phyloP scores from a whole-genome alignment of 164 flowering plant species.

The Umbellularia californica region DNA sequence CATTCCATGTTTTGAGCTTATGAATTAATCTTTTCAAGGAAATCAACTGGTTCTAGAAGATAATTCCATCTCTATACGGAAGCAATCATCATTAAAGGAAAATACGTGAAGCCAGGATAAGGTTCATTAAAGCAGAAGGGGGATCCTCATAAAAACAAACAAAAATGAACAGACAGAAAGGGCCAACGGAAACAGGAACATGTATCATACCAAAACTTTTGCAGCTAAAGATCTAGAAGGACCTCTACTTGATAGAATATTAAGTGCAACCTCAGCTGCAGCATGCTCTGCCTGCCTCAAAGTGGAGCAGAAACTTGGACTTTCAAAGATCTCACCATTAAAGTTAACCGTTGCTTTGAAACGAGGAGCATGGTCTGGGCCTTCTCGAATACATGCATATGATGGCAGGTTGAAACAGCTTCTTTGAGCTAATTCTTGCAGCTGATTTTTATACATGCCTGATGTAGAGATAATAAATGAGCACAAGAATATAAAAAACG shows the following conservation, averaged over 20 bases:
- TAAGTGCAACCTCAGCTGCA: conserved; percentile 61
- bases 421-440: conserved; percentile 70
- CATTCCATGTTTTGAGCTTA: neutral
- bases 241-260: conserved; percentile 42
- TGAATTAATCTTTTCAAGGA: neutral
- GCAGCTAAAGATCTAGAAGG: conserved; percentile 59
- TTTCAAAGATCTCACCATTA: conserved; percentile 61
- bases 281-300: conserved; percentile 65
- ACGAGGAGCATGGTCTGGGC: conserved; percentile 77
- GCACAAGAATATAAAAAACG: neutral
- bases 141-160: neutral
- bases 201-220: conserved; percentile 39
- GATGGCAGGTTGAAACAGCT: conserved; percentile 67
- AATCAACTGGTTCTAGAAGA: neutral
- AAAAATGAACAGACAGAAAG: neutral
- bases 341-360: conserved; percentile 63
- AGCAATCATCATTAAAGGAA: too few species aligned
- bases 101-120: too few species aligned
- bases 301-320: conserved; percentile 54
- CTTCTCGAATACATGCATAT: conserved; percentile 59
- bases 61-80: neutral
- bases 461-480: neutral
- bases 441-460: conserved; percentile 62
- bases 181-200: neutral
- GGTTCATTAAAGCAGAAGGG: neutral